Conservation (phyloP, 306 rosid genomes). For the Malus sieversii region DNA sequence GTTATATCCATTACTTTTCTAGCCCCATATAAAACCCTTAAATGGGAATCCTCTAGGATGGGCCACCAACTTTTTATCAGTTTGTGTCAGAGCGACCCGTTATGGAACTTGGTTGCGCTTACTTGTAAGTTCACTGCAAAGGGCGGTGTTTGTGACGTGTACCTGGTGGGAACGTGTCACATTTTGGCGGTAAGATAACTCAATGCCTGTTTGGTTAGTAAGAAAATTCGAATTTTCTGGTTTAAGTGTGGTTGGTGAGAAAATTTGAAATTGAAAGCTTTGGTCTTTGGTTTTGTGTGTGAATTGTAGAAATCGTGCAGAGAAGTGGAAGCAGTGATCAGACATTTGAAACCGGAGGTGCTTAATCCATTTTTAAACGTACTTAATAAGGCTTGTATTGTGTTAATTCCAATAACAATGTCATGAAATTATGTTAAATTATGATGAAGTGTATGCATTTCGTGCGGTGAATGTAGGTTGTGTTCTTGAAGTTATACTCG, state of each 20-base stretch:
- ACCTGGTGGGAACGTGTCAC: slow-evolving; percentile 84
- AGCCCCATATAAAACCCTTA: no score
- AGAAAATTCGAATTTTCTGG: neutral
- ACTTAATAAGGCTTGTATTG: neutral
- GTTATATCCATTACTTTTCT: no score
- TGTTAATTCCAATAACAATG: neutral
- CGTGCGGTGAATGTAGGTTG: slow-evolving; percentile 52
- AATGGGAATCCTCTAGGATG: no score
- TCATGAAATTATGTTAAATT: neutral
- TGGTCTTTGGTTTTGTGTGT: slow-evolving; percentile 17
- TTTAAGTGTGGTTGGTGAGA: neutral
- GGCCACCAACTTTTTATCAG: no score
- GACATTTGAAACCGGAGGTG: slow-evolving; percentile 82
- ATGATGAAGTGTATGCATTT: no score
- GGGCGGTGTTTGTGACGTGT: slow-evolving; percentile 68
- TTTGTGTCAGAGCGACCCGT: neutral
- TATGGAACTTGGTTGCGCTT: slow-evolving; percentile 47
- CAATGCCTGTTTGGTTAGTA: neutral
- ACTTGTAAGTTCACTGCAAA: slow-evolving; percentile 64
- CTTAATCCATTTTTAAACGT: slow-evolving; percentile 18
- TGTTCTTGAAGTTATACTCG: slow-evolving; percentile 81
- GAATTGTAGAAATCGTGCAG: slow-evolving; percentile 66
- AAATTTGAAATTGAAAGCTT: neutral
- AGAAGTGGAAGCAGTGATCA: slow-evolving; percentile 70
- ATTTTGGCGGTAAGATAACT: slow-evolving; percentile 57